Evolutionary conservation across 2,329 filamentous ascomycete genomes (phyloP).

Genomic region (Verticillium longisporum): DNA sequence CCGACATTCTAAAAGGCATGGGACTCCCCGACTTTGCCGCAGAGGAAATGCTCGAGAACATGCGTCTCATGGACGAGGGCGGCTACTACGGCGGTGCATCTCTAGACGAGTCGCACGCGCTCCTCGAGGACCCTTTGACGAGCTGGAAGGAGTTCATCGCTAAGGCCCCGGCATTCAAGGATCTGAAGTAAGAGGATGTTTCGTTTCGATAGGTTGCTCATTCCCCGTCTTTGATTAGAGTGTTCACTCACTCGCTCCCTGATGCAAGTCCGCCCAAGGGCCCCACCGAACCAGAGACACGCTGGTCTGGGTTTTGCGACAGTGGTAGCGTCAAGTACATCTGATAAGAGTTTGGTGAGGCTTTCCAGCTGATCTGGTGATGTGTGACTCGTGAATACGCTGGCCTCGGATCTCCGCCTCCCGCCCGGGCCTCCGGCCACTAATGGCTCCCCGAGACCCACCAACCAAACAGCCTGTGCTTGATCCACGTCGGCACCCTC

Average conservation of each 20-base stretch:
- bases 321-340: too few species aligned
- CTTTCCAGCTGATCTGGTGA: too few species aligned
- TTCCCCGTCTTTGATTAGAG: too few species aligned
- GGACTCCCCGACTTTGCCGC: slow-evolving; percentile 12
- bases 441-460: neutral
- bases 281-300: too few species aligned
- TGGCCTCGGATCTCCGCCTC: neutral
- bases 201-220: neutral
- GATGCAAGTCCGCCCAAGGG: too few species aligned
- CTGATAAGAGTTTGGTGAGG: too few species aligned
- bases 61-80: slow-evolving; percentile 28
- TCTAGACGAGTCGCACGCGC: slow-evolving; percentile 19
- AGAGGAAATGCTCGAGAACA: slow-evolving; percentile 31
- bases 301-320: too few species aligned
- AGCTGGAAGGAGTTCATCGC: slow-evolving; percentile 28
- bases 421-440: neutral
- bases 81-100: slow-evolving; percentile 29
- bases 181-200: neutral
- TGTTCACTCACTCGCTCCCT: too few species aligned
- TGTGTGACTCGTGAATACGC: neutral
- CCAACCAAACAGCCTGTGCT: neutral
- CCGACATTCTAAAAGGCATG: slow-evolving; percentile 20
- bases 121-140: slow-evolving; percentile 25
- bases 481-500: neutral
- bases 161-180: neutral